Conservation (phyloP, 208 protist genomes). For the Trypanosomatidae sp. region DNA sequence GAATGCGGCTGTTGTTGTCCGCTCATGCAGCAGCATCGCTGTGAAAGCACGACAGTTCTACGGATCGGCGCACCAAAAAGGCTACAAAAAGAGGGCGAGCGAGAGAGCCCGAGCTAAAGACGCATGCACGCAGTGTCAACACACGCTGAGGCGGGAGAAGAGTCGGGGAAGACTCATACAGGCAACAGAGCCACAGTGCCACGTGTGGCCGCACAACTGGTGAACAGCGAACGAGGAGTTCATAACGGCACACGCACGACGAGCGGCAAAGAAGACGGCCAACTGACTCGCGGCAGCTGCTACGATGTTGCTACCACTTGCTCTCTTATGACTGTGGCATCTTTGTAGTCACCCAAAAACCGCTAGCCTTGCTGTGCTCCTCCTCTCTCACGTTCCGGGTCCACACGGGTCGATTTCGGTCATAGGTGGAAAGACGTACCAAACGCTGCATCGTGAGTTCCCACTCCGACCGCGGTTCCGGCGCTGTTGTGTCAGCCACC, state of each 20-base stretch:
- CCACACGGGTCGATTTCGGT: conserved; percentile 71
- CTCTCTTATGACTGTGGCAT: conserved; percentile 23
- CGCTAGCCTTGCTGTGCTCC: conserved; percentile 35
- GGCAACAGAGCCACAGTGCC: background rate
- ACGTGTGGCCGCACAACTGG: background rate
- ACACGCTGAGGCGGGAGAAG: background rate
- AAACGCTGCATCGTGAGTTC: conserved; percentile 40
- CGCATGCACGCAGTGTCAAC: background rate
- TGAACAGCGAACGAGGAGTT: background rate
- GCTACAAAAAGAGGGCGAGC: background rate
- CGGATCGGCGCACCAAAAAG: background rate
- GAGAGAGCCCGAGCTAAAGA: background rate
- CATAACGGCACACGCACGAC: background rate
- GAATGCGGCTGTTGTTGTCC: background rate
- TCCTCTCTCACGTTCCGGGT: conserved; percentile 63
- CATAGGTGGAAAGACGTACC: conserved; percentile 46
- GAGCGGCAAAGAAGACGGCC: background rate
- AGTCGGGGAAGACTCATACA: background rate
- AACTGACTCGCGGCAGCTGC: background rate
- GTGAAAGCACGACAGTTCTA: background rate
- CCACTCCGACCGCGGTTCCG: conserved; percentile 35
- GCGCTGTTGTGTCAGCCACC: background rate
- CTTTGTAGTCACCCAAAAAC: conserved; percentile 80
- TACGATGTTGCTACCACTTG: background rate
- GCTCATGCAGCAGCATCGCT: background rate